Percentiles rank a stretch among this genome's conserved stretches.
phyloP scores from a whole-genome alignment of 805 yeast genomes.

The Ogataea ganodermae region DNA sequence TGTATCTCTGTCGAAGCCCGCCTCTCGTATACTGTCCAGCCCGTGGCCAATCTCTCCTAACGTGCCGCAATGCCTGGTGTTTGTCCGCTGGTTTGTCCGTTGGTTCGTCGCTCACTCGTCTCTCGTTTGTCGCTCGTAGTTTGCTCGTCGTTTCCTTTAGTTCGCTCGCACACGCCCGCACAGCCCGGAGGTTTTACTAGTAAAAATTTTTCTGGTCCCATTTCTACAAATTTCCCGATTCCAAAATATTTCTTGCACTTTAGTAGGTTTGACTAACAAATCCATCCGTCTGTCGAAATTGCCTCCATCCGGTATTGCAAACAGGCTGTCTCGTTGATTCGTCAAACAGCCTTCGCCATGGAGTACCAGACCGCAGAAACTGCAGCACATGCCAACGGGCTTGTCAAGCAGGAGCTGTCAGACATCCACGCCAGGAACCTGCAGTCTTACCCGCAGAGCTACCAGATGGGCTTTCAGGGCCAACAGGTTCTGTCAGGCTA shows the following conservation, averaged over 20 bases:
- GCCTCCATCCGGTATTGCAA: background rate
- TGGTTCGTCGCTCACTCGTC: no score
- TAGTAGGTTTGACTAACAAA: background rate
- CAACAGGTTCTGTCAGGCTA: conserved; percentile 7
- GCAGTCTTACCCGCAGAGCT: conserved; percentile 4
- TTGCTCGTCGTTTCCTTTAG: conserved; percentile 2
- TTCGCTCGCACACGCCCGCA: conserved; percentile 1
- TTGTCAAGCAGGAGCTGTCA: conserved; percentile 8
- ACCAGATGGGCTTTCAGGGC: conserved; percentile 8
- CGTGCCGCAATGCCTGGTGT: no score
- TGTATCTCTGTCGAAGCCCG: no score
- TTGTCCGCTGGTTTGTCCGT: no score
- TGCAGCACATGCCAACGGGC: conserved; percentile 6
- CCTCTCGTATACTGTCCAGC: no score
- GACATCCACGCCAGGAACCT: conserved; percentile 3
- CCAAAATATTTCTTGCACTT: conserved; percentile 3
- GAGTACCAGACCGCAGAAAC: conserved; percentile 10
- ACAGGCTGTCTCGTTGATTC: conserved; percentile 1
- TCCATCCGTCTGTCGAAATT: background rate
- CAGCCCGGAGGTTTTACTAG: conserved; percentile 1
- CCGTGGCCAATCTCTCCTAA: no score
- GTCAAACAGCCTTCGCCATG: conserved; percentile 6
- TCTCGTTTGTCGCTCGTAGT: background rate
- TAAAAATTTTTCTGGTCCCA: conserved; percentile 13
- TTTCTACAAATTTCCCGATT: conserved; percentile 8